Base-by-base conservation (phyloP, 495 filamentous ascomycete genomes). In the Hypoxylon fragiforme region DNA sequence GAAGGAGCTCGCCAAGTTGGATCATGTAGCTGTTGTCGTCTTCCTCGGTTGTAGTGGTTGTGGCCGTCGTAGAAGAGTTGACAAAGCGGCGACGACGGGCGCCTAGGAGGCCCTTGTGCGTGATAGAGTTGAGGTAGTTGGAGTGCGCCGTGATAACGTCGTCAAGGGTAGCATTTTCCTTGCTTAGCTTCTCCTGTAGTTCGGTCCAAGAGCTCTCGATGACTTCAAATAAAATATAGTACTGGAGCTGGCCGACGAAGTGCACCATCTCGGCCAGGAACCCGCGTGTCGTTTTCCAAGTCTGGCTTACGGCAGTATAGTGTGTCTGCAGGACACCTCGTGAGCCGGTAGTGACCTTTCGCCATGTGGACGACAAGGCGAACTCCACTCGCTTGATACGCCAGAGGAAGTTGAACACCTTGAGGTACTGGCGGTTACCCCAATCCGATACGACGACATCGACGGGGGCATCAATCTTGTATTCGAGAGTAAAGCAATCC, bases 401-500 rank as follows among this genome's bases (percentile, higher is more conserved):
- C 95, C 95, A 99, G 3, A 99, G 84, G 70, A 99, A 96, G 69
- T 99, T 99, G 83, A 99, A 99, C 20, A 97, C 89, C 64, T 97
- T 97, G 54, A 99, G 85, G 69, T 99, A 99, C 66, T 97, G 92
- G 2, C 90, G 89, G 46, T 89, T 92, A 28, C 88, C 91, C 82
- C 89, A 95, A 1, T 92, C 89, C 0, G 92, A 97, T 9, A 99
- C 92, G 44, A 99, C 91, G 44, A 97, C 94, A 64, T 99, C 95
- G 18, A 97, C 90, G 0, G 95, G 95, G 7, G 94, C 90, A 66
- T 97, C 94, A 50, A 97, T 91, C 70, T 96, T 96, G 74, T 99
- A 99, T 68, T 99, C 95, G 21, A 99, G 81, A 0, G 95, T 99
- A 72, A 99, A 99, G 70, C 94, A 95, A 68, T 99, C 95, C 95